These are phyloP conservation scores for Globisporangium emineosum DNA, from an alignment of 352 stramenopile species.

Conservation along the genomic window DNA sequence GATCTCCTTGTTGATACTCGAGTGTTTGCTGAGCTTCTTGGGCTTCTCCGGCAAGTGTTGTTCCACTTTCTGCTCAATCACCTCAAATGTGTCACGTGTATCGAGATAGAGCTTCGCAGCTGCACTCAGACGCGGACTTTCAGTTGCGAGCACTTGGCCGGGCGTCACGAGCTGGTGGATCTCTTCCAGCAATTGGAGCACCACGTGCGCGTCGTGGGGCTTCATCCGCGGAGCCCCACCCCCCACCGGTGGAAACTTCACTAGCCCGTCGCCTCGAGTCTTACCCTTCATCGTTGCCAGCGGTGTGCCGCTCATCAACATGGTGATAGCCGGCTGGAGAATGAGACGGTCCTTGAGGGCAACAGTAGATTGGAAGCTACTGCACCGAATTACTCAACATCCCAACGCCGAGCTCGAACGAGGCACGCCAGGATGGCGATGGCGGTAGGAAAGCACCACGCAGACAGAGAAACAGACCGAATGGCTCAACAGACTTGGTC, in stretches of 20 bases:
- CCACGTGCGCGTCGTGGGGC: constrained; percentile 46
- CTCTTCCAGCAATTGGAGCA: constrained; percentile 69
- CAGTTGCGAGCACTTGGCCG: constrained; percentile 24
- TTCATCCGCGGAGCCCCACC: neutral
- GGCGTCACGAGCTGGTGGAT: constrained; percentile 44
- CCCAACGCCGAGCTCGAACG: neutral
- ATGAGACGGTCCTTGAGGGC: neutral
- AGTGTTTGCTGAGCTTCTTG: constrained; percentile 51
- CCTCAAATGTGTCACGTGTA: constrained; percentile 72
- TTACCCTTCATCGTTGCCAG: constrained; percentile 11
- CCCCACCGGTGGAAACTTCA: neutral
- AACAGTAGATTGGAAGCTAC: neutral
- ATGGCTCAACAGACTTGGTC: neutral
- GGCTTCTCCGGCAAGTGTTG: constrained; percentile 35
- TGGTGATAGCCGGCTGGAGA: neutral
- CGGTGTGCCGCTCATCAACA: constrained; percentile 11
- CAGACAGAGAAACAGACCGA: neutral
- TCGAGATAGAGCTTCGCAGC: constrained; percentile 74
- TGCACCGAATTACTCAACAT: neutral
- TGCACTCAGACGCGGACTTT: constrained; percentile 43
- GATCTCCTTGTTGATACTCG: constrained; percentile 19
- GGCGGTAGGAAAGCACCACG: too few relatives aligned
- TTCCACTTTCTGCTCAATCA: constrained; percentile 55
- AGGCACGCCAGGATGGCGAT: neutral
- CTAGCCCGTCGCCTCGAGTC: neutral